Evolutionary conservation across 805 yeast genomes (phyloP).

Genomic region (Sugiyamaella floridensis): DNA sequence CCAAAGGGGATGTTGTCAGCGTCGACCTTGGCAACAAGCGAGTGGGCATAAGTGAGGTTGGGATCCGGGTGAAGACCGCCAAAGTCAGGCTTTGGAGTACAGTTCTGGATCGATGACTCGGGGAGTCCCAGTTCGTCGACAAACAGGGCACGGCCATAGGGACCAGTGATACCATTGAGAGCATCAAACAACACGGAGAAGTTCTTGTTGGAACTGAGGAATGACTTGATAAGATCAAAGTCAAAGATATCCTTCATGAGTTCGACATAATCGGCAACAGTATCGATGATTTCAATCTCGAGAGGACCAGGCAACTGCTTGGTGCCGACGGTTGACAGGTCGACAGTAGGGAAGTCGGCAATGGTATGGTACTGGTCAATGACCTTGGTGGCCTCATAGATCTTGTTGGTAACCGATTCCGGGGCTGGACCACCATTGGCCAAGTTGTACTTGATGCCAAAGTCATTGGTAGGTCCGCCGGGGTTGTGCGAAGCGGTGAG

Average conservation of each 20-base stretch:
- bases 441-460: slow-evolving; percentile 93
- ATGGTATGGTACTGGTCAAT: slow-evolving; percentile 56
- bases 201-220: slow-evolving; percentile 48
- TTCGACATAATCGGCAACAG: slow-evolving; percentile 68
- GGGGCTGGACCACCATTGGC: slow-evolving; percentile 99
- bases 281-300: slow-evolving; percentile 73
- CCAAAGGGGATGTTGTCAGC: slow-evolving; percentile 78
- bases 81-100: slow-evolving; percentile 74
- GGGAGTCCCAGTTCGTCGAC: slow-evolving; percentile 80
- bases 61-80: slow-evolving; percentile 99
- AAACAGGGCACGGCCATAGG: slow-evolving; percentile 82
- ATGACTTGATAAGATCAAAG: slow-evolving; percentile 68
- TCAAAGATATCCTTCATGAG: slow-evolving; percentile 84
- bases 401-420: slow-evolving; percentile 83
- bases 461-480: slow-evolving; percentile 87
- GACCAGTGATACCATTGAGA: slow-evolving; percentile 94
- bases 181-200: slow-evolving; percentile 83
- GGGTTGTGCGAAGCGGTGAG: slow-evolving; percentile 97
- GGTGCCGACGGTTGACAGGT: slow-evolving; percentile 52
- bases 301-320: slow-evolving; percentile 46
- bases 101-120: slow-evolving; percentile 65
- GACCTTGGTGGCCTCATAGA: slow-evolving; percentile 59
- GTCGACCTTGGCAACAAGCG: slow-evolving; percentile 85
- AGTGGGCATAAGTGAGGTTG: slow-evolving; percentile 85
- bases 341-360: slow-evolving; percentile 54